Evolutionary conservation across 1,284 basidiomycete genomes (phyloP).

Genomic region (Pseudozyma hubeiensis): DNA sequence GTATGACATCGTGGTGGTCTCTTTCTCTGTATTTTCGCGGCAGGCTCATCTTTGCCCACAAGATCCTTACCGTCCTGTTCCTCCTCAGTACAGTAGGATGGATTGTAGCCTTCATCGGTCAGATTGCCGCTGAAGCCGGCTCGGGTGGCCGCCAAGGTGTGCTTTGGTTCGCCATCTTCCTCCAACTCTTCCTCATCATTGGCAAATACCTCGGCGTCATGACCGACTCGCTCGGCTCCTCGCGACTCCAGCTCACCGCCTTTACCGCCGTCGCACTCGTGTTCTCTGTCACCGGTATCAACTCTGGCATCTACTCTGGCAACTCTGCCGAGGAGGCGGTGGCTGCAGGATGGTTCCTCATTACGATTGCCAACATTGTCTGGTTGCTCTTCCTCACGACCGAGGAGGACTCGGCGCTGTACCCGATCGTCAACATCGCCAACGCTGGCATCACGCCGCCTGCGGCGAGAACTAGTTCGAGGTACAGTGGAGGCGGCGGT

Average conservation of each 20-base stretch:
- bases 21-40: neutral
- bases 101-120: constrained; percentile 91
- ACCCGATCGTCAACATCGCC: constrained; percentile 86
- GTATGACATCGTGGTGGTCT: constrained; percentile 2
- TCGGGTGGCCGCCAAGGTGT: constrained; percentile 73
- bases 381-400: constrained; percentile 97
- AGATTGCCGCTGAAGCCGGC: constrained; percentile 60
- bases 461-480: constrained; percentile 72
- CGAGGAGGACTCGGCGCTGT: constrained; percentile 87
- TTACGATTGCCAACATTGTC: constrained; percentile 84
- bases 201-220: constrained; percentile 84
- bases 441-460: constrained; percentile 86
- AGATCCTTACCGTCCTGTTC: constrained; percentile 87
- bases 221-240: constrained; percentile 83
- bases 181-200: constrained; percentile 83
- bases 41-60: constrained; percentile 83
- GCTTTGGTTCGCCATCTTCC: constrained; percentile 91
- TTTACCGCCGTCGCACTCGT: constrained; percentile 88
- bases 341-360: constrained; percentile 92
- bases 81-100: constrained; percentile 86
- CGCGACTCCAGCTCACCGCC: constrained; percentile 84
- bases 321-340: constrained; percentile 73
- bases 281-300: constrained; percentile 83
- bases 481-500: constrained; percentile 21
- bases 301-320: constrained; percentile 70